A percentile compares a stretch with the other conserved stretches of the same genome.
Conservation (phyloP, 352 stramenopile genomes). For the Phytophthora chlamydospora region DNA sequence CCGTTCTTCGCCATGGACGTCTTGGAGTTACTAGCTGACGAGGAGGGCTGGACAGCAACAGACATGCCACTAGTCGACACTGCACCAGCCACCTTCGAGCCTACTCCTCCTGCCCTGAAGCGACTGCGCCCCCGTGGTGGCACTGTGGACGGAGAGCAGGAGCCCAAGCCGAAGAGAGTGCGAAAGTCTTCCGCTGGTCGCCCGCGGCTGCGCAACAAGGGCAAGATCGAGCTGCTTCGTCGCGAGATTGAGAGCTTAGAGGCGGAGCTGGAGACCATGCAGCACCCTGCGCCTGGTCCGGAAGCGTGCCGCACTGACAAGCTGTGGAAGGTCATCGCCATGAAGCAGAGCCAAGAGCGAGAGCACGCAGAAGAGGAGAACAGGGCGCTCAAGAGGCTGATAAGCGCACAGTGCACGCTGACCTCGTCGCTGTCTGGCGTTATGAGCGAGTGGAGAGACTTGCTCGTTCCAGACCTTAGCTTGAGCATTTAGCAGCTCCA, state of each 20-base stretch:
- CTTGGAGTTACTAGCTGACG: conserved; percentile 18
- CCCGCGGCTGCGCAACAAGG: conserved; percentile 31
- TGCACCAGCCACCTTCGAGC: neutral
- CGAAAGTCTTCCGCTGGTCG: conserved; percentile 1
- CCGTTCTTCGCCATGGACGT: conserved; percentile 16
- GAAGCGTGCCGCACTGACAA: neutral
- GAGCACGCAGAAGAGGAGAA: conserved; percentile 27
- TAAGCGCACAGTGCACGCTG: conserved; percentile 18
- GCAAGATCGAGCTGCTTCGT: conserved; percentile 29
- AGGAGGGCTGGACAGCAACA: neutral
- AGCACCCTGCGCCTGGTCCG: neutral
- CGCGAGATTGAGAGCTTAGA: conserved; percentile 21
- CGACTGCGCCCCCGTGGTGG: neutral
- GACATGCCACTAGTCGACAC: neutral
- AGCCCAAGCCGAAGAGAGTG: conserved; percentile 10
- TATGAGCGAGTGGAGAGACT: conserved; percentile 15
- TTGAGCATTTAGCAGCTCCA: conserved; percentile 9
- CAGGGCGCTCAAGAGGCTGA: conserved; percentile 27
- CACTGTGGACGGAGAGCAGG: neutral
- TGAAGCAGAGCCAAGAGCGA: conserved; percentile 24
- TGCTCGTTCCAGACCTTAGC: conserved; percentile 17
- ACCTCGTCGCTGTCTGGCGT: conserved; percentile 22
- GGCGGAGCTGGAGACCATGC: conserved; percentile 12
- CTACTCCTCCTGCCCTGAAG: conserved; percentile 4
- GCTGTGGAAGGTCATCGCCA: conserved; percentile 26